Conservation (phyloP, 371 early-diverging fungal genomes). For the Apophysomyces trapeziformis region DNA sequence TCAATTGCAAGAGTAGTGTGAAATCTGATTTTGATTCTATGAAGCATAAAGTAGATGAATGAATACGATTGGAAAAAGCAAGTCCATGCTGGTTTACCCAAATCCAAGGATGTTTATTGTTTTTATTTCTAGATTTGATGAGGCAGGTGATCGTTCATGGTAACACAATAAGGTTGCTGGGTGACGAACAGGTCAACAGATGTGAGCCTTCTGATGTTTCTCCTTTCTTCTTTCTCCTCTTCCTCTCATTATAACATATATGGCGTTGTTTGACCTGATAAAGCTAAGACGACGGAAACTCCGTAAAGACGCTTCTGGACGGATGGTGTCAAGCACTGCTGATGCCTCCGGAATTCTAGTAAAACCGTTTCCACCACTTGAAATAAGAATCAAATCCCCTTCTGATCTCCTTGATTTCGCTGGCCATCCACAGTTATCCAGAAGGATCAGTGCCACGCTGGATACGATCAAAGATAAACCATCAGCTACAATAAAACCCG, state of each 20-base stretch:
- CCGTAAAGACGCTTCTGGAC: constrained; percentile 10
- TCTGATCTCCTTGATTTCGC: constrained; percentile 22
- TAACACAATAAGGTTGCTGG: background rate
- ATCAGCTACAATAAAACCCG: background rate
- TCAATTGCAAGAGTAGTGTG: no score
- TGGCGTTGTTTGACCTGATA: background rate
- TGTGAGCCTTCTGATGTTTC: background rate
- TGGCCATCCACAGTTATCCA: constrained; percentile 16
- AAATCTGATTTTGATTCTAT: no score
- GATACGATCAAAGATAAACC: background rate
- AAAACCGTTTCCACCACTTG: constrained; percentile 13
- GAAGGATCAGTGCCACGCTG: background rate
- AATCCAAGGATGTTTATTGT: no score
- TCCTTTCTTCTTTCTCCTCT: background rate
- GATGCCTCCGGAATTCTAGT: constrained; percentile 16
- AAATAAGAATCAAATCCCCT: constrained; percentile 17
- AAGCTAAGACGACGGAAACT: background rate
- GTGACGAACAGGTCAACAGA: background rate
- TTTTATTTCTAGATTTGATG: no score
- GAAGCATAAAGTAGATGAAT: no score
- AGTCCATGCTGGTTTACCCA: no score
- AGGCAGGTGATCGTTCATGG: constrained; percentile 3
- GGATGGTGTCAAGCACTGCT: background rate
- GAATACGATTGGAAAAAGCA: no score
- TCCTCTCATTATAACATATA: background rate